Evolutionary conservation across 2,329 filamentous ascomycete genomes (phyloP).

Genomic region (Thielaviopsis euricoi): DNA sequence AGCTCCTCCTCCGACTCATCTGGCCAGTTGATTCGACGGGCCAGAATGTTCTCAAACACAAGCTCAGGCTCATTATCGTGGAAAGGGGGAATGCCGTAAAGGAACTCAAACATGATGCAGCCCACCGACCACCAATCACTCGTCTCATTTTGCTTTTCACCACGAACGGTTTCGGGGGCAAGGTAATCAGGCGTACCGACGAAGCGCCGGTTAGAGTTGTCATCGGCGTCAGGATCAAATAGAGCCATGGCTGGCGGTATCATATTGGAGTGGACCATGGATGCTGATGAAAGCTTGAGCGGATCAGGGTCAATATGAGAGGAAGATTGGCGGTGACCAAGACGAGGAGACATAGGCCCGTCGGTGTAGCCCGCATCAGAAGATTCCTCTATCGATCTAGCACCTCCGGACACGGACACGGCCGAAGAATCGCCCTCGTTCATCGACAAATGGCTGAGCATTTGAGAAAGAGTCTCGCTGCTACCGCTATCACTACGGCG

Average conservation of each 20-base stretch:
- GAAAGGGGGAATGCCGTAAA: slow-evolving; percentile 88
- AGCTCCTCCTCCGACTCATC: slow-evolving; percentile 57
- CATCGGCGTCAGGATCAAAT: slow-evolving; percentile 65
- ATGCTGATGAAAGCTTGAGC: slow-evolving; percentile 18
- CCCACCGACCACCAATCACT: slow-evolving; percentile 99
- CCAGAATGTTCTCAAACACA: slow-evolving; percentile 92
- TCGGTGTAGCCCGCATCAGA: slow-evolving; percentile 35
- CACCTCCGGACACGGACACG: slow-evolving; percentile 25
- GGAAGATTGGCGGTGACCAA: slow-evolving; percentile 19
- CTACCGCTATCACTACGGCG: slow-evolving; percentile 85
- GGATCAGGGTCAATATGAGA: slow-evolving; percentile 18
- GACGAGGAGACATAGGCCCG: slow-evolving; percentile 59
- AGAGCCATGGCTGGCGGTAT: slow-evolving; percentile 87
- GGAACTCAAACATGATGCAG: slow-evolving; percentile 91
- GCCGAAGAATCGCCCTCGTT: slow-evolving; percentile 35
- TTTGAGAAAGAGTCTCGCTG: slow-evolving; percentile 67
- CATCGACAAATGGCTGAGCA: slow-evolving; percentile 66
- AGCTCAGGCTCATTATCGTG: slow-evolving; percentile 79
- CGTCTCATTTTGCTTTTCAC: slow-evolving; percentile 87
- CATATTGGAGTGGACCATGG: slow-evolving; percentile 44
- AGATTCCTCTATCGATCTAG: slow-evolving; percentile 44
- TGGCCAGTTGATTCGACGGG: slow-evolving; percentile 83
- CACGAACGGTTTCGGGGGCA: slow-evolving; percentile 90
- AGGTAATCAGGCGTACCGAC: slow-evolving; percentile 96
- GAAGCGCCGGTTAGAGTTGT: slow-evolving; percentile 75